Base-by-base conservation (phyloP, 2,329 filamentous ascomycete species). In the Diplodia sapinea region DNA sequence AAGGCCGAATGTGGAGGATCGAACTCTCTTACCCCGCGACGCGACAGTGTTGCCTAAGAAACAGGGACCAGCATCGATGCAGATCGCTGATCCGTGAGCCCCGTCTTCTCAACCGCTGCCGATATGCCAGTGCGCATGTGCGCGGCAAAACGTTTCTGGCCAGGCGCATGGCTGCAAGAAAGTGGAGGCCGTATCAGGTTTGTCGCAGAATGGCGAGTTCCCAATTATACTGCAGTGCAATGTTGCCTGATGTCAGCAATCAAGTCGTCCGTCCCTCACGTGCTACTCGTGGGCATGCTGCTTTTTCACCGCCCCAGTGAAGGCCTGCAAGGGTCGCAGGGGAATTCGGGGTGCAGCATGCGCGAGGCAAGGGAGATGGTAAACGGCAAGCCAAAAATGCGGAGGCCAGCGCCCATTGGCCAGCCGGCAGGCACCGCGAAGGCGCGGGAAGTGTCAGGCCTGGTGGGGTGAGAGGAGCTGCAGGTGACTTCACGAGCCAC, bases 401-500 rank as follows among this genome's bases (percentile, higher is more conserved):
- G 38, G 56, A 38, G 11, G 29, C 5, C 20, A 26, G 31, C 12
- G 54, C 33, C 54, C 36, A 57, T 57, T 56, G 31, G 55, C n/a
- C 5, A 20, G 47, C 8, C 40, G 47, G 47, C 29, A 63, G 29
- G 59, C 59, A 63, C 29, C 56, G 31, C 31, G 50, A 38, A 12
- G 11, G 17, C 9, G 40, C 40, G 57, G 26, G 26, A 23, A 36
- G 43, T 15, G 56, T 59, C 36, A 26, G 38, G 56, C 38, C 50
- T 23, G 29, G 56, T 59, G 29, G 40, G n/a, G 59, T 49, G 57
- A 62, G 8, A 13, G 15, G 9, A 8, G 57, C 40, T 49, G 59
- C 59, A 63, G 59, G 59, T 51, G 59, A 51, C 47, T 63, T 38
- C 59, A 63, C 47, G 31, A 63, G 59, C 59, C 43, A 63, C 59